Evolutionary conservation across 768 basidiomycete species (phyloP), one percentile per base, ranked within the genome.

Genomic region (Mrakia blollopis): DNA sequence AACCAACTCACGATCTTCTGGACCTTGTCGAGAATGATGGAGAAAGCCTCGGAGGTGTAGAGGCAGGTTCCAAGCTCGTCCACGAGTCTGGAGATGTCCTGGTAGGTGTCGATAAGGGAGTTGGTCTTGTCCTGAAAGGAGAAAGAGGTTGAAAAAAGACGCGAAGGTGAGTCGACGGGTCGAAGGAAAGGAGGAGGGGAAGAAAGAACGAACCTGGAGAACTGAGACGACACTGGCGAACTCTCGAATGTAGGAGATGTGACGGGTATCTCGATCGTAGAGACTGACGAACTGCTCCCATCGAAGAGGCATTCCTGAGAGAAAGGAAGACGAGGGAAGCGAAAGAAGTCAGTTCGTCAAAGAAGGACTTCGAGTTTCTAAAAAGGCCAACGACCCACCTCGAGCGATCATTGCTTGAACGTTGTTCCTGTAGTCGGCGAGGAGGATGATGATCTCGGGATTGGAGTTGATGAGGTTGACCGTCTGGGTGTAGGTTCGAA

Each of bases 221-320:
- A 96, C 87, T 0, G 94, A 95, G 0, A 98, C 91, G 6, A 93
- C 89, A 78, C 91, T 92, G 1, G 96, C 95, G 81, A 98, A 97
- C 82, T 98, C 95, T 75, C 94, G 88, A 14, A 98, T 95, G 79
- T 94, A 98, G 78, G 93, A 91, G 35, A 96, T 90, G 81, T 98
- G 96, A 78, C 93, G 87, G 81, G 90, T 94, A 81, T 97, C 94
- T 54, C 87, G 87, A 80, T 96, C 94, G 82, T 93, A 98, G 73
- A 94, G 92, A 81, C 92, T 96, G 80, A 98, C 91, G 81, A 98
- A 94, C 84, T 93, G 88, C 82, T 98, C 97, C 97, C 97, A 99
- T 35, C 92, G 90, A 75, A 96, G 92, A 81, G 88, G 89, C 91
- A 99, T 96, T 37, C 96, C 95, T 96, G 47, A 21, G 47, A 44